Evolutionary conservation across 164 flowering plant genomes (phyloP), one percentile per base, ranked within the genome.

Genomic region (Akebia trifoliata): DNA sequence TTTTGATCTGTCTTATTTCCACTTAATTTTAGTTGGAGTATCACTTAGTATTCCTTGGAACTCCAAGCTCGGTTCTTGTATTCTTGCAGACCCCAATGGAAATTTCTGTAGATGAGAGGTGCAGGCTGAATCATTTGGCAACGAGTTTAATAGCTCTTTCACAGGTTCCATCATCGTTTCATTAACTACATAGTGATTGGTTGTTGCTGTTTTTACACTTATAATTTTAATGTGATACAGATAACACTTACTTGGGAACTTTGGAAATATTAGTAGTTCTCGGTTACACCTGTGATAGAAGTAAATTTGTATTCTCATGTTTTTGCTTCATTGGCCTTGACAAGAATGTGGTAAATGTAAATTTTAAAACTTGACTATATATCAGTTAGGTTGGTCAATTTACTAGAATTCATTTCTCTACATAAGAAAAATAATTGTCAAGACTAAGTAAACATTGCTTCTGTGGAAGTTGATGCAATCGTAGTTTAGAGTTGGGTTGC

Each of bases 101-200:
- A 5, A 67, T 89, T 50, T 80, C 90, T 46, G 65, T 87, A 26
- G 82, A 75, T 43, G 88, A 80, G 68, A 85, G 97, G 66, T 89
- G 97, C 83, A 81, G 92, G 66, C 70, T 82, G 54, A 93, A 87
- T 75, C 90, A 93, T 78, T 76, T 93, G 75, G 97, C 88, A 17
- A 82, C 94, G 50, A 93, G 95, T 58, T 68, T 90, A 17, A 77
- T 93, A 38, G 94, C 92, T 58, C 76, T 93, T 46, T 85, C 96
- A 43, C 98, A 89, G 97, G 97, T 93, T 76, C 40, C 47, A 46
- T 64, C 53, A 25, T 8, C 26, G 12, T 31, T 63, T 25, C 17
- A n/a, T 50, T 38, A 49, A 47, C 4, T 57, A 62, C 30, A 30
- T 47, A 31, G 24, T 50, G 61, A 35, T 58, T 28, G 14, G 21